Percentiles rank a stretch among this genome's conserved stretches.
Evolutionary conservation across 179 eudicot species (phyloP).

Genomic region (Heliamphora pulchella): DNA sequence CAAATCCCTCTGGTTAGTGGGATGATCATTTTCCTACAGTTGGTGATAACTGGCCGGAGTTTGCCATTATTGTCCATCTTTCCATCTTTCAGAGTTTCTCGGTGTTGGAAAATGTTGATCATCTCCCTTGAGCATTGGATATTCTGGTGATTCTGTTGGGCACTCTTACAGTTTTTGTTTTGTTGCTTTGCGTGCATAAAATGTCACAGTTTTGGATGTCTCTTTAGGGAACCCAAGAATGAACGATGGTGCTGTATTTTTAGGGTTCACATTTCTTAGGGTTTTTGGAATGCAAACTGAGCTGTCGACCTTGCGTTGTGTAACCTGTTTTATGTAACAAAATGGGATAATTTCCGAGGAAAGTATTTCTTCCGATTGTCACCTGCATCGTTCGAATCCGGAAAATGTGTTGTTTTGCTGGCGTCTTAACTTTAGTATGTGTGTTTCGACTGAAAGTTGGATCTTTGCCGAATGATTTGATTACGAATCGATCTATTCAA

Average conservation of each 20-base stretch:
- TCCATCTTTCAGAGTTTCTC: not conserved
- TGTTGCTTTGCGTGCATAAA: slow-evolving; percentile 6
- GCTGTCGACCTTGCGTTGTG: not conserved
- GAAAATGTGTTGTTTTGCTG: not conserved
- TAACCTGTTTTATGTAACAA: slow-evolving; percentile 8
- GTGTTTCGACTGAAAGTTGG: not conserved
- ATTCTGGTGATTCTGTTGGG: slow-evolving; percentile 2
- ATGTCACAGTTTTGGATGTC: slow-evolving; percentile 18
- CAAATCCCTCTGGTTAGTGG: not conserved
- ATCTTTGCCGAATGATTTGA: no score
- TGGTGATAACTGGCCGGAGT: not conserved
- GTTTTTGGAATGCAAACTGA: not conserved
- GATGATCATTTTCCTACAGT: not conserved
- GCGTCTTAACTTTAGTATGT: not conserved
- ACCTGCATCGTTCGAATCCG: not conserved
- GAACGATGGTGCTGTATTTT: not conserved
- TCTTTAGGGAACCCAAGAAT: slow-evolving; percentile 1
- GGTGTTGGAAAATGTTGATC: slow-evolving; percentile 16
- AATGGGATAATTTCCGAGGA: not conserved
- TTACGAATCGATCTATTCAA: no score
- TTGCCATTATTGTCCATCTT: not conserved
- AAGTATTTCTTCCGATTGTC: not conserved
- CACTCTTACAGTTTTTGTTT: not conserved
- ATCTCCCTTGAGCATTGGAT: not conserved
- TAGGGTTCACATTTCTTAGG: slow-evolving; percentile 4